These are phyloP conservation scores for Magnolia officinalis DNA, from an alignment of 164 flowering plant species.

Conservation along the genomic window DNA sequence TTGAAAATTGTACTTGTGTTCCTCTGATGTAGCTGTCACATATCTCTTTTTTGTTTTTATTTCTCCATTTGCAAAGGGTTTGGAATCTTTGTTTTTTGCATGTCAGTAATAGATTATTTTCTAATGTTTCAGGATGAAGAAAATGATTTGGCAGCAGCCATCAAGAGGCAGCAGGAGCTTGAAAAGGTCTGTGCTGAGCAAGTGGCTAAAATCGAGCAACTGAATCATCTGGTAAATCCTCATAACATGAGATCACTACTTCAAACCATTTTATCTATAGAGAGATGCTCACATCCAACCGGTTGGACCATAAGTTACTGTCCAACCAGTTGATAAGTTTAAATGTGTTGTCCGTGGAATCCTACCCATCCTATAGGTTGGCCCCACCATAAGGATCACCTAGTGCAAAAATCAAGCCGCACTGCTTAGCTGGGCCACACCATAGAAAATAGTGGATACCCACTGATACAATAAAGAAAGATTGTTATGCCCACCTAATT, in stretches of 20 bases:
- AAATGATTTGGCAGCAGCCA: constrained; percentile 24
- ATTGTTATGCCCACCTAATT: no score
- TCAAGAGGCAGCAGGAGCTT: constrained; percentile 49
- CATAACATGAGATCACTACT: background rate
- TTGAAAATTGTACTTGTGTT: background rate
- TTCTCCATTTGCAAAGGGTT: background rate
- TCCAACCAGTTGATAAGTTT: no score
- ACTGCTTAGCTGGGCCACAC: no score
- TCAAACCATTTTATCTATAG: background rate
- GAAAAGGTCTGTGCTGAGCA: constrained; percentile 66
- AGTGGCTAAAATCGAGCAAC: constrained; percentile 68
- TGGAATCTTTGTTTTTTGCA: constrained; percentile 6
- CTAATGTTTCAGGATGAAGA: constrained; percentile 5
- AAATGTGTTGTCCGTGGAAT: no score
- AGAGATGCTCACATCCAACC: no score
- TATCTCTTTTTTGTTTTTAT: background rate
- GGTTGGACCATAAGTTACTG: no score
- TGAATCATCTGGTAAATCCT: constrained; percentile 49
- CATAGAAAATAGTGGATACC: no score
- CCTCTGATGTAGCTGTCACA: background rate
- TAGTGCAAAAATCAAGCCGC: no score
- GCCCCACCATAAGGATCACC: no score
- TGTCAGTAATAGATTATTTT: background rate
- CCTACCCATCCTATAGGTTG: no score
- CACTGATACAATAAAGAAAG: no score